Base-by-base conservation (phyloP, 305 asterid species). In the Andrographis paniculata region DNA sequence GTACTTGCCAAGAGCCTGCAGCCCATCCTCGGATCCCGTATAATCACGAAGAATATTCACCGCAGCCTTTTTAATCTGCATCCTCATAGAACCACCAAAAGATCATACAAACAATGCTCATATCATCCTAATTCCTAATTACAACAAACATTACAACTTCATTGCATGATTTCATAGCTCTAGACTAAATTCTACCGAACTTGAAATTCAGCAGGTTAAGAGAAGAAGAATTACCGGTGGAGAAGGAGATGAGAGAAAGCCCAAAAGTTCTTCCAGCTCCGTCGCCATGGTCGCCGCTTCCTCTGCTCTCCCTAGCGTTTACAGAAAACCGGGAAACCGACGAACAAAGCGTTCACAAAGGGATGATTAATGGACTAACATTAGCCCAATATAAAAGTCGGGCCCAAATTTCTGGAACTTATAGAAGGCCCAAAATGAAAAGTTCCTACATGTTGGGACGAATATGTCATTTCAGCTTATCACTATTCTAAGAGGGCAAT, bases 11-110 rank as follows among this genome's bases (percentile, higher is more conserved):
- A 91, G 79, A 54, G 95, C 81, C 64, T 58, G 61, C 43, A 91
- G 60, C 41, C 94, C 96, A 61, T 87, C 96, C 44, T 87, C 99
- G 14, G 94, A 77, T 23, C 99, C 99, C 38, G 95, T 91, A 55
- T 72, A 91, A 66, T 87, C 95, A 42, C 99, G 81, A 64, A 87
- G 74, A 22, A 91, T 87, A 58, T 58, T 68, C 20, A 83, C 95
- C 2, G 95, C 96, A 23, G 78, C 78, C 42, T 80, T 87, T 70
- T 66, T 78, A 63, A 91, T 78, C 96, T 91, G 44, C 14, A 53
- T 15, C 39, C 23, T 40, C 21, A 47, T 0, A 52, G 36, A 42
- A 6, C n/a, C 9, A 57, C 6, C 24, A 17, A 14, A 33, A 24
- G 9, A 38, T 48, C 43, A 55, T 5, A 45, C 12, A 59, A 62